phyloP scores from a whole-genome alignment of 2,329 filamentous ascomycete genomes.

The Cladosporium sp. region DNA sequence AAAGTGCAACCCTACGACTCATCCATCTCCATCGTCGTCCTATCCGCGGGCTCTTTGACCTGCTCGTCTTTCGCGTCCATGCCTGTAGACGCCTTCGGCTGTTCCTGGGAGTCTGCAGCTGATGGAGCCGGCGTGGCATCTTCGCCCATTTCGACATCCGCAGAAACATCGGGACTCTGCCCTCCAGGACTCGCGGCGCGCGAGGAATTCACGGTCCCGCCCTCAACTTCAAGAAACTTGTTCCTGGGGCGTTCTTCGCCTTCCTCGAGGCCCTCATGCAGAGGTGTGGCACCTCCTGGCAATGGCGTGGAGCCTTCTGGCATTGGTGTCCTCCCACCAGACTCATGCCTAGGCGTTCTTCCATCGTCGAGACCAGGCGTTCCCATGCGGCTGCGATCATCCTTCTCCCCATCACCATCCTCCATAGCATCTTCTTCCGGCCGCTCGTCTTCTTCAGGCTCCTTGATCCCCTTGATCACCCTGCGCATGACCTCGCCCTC shows the following conservation, averaged over 20 bases:
- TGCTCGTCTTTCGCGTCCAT: conserved; percentile 20
- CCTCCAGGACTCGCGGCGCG: conserved; percentile 21
- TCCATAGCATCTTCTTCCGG: conserved; percentile 61
- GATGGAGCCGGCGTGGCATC: conserved; percentile 8
- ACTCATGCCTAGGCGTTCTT: conserved; percentile 13
- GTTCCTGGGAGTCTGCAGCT: conserved; percentile 13
- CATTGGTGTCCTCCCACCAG: conserved; percentile 10
- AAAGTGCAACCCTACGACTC: conserved; percentile 11
- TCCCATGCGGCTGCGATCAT: conserved; percentile 40
- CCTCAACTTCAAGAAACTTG: conserved; percentile 26
- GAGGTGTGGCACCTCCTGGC: conserved; percentile 34
- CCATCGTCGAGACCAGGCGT: conserved; percentile 41
- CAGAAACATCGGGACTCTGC: conserved; percentile 18
- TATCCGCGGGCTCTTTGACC: conserved; percentile 18
- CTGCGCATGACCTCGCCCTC: conserved; percentile 82
- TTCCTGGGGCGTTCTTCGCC: conserved; percentile 22
- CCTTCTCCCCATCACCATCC: conserved; percentile 38
- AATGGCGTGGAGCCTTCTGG: conserved; percentile 20
- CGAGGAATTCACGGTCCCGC: conserved; percentile 20
- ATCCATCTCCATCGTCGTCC: conserved; percentile 16
- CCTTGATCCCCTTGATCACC: conserved; percentile 89
- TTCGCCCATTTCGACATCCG: conserved; percentile 26
- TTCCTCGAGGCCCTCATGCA: conserved; percentile 29
- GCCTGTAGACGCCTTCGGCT: conserved; percentile 13
- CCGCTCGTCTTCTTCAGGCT: conserved; percentile 81